These are phyloP conservation scores for Leccinum rimulosum DNA, from an alignment of 768 basidiomycete species.

Conservation along the genomic window DNA sequence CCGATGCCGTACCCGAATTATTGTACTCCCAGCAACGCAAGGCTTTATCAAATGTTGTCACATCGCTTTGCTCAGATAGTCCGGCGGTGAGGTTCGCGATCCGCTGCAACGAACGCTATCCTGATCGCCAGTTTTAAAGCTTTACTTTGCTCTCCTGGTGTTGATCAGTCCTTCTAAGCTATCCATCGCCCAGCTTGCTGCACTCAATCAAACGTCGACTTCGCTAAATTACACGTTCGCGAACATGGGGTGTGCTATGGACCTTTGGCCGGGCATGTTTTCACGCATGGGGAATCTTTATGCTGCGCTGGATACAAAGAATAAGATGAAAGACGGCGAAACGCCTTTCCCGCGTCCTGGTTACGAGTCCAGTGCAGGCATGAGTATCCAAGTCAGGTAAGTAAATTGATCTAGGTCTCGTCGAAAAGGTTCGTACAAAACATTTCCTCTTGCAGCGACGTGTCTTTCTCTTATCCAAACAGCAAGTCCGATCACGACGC, in stretches of 20 bases:
- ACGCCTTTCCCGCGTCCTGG: slow-evolving; percentile 23
- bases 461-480: slow-evolving; percentile 53
- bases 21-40: slow-evolving; percentile 9
- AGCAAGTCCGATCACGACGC: slow-evolving; percentile 24
- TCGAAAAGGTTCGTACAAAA: neutral
- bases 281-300: slow-evolving; percentile 26
- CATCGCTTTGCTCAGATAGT: slow-evolving; percentile 13
- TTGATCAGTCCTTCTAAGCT: slow-evolving; percentile 25
- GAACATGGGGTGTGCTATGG: slow-evolving; percentile 5
- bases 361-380: slow-evolving; percentile 8
- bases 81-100: slow-evolving; percentile 14
- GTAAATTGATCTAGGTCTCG: neutral
- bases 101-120: neutral
- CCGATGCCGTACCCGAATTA: slow-evolving; percentile 10
- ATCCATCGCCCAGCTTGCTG: slow-evolving; percentile 31
- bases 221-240: slow-evolving; percentile 24
- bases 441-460: slow-evolving; percentile 36
- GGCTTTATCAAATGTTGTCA: slow-evolving; percentile 6
- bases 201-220: slow-evolving; percentile 26
- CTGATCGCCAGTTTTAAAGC: slow-evolving; percentile 4
- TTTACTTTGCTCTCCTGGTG: slow-evolving; percentile 31
- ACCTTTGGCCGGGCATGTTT: slow-evolving; percentile 14
- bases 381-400: slow-evolving; percentile 21
- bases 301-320: slow-evolving; percentile 16
- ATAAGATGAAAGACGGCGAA: slow-evolving; percentile 27